These are phyloP conservation scores for Lycium barbarum DNA, from an alignment of 257 asterid genomes.

Conservation along the genomic window DNA sequence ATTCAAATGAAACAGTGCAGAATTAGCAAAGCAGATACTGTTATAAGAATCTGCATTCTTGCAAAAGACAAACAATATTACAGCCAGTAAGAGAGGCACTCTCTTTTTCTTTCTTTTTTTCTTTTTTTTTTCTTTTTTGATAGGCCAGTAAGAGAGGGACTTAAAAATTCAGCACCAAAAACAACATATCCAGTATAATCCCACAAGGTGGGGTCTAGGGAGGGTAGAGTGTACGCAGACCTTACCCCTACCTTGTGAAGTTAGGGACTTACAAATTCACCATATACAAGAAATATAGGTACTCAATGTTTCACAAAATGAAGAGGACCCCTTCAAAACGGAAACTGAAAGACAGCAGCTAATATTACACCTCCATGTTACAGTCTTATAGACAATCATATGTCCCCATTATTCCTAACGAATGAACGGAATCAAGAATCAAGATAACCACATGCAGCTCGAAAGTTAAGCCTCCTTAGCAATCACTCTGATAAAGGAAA, in stretches of 20 bases:
- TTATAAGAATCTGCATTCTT: background rate
- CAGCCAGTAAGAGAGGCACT: background rate
- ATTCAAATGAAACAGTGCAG: background rate
- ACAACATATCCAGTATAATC: background rate
- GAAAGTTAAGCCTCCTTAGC: background rate
- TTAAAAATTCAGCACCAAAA: background rate
- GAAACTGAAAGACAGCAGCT: background rate
- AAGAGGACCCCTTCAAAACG: background rate
- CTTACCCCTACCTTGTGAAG: no score
- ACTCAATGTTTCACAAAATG: background rate
- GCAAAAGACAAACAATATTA: background rate
- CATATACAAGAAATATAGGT: conserved; percentile 7
- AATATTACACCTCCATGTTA: conserved; percentile 12
- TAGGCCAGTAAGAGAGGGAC: background rate
- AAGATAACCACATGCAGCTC: background rate
- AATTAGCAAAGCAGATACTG: background rate
- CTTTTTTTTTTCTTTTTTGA: background rate
- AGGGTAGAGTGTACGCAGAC: no score
- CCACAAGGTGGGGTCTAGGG: no score
- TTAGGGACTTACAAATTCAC: background rate
- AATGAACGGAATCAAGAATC: conserved; percentile 6
- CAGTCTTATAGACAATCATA: background rate
- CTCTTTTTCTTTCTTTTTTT: background rate
- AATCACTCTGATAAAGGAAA: background rate
- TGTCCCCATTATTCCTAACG: background rate